Evolutionary conservation across 1,284 basidiomycete species (phyloP), one percentile per base, ranked within the genome.

Genomic region (Tremellales sp.): DNA sequence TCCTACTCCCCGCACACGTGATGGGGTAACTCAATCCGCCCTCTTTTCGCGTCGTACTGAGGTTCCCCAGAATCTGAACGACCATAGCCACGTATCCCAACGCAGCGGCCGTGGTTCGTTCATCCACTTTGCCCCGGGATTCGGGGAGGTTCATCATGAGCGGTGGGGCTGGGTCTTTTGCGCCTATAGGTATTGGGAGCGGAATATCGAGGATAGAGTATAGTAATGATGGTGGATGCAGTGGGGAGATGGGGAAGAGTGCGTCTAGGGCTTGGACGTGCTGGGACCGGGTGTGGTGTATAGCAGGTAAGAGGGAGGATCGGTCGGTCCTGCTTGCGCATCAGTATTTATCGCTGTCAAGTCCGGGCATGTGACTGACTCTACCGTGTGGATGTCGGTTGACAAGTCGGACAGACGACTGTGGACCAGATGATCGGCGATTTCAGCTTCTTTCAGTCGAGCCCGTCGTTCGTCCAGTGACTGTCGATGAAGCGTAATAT

Each of bases 231-330:
- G 86, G 82, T 11, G 88, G 79, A 24, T 86, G 86, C 29, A 84
- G 78, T 3, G 92, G 83, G 48, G 87, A 84, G 62, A 97, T 93
- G 27, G 92, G 90, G 72, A 87, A 97, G 61, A 96, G 84, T 26
- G 77, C 77, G 40, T 87, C 82, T 42, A 97, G 81, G 13, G 80
- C 80, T n/a, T 84, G 82, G 53, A 91, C 78, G 49, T 91, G 81
- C 12, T 79, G 78, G 21, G 83, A 84, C 46, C 86, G 82, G 39
- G 79, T 79, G 13, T 80, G 76, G 21, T 78, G 67, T 51, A 88
- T 72, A 11, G 75, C 48, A 70, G 80, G 56, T 62, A 74, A 55
- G 70, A 82, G 56, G 82, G 77, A 45, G 72, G 50, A 68, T 68
- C 52, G 74, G 68, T 73, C 56, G 5, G 43, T 7, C 22, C 61